phyloP scores from a whole-genome alignment of 2,329 filamentous ascomycete genomes.

The Cercospora berteroae region DNA sequence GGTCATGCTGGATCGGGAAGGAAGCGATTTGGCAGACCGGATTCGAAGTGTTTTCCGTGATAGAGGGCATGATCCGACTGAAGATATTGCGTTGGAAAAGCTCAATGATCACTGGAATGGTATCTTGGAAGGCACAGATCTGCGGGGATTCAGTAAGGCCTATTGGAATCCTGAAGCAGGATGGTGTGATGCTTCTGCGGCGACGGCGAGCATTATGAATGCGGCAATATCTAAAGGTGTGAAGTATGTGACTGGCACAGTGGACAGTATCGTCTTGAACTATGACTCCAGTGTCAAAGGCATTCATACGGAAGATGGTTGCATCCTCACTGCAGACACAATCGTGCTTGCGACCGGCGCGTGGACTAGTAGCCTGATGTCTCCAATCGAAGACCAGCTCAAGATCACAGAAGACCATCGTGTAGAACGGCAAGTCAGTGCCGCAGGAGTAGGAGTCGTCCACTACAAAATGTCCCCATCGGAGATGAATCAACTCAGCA shows the following conservation, averaged over 20 bases:
- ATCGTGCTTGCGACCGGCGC: constrained; percentile 58
- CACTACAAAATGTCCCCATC: constrained; percentile 54
- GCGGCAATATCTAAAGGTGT: constrained; percentile 49
- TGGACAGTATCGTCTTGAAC: constrained; percentile 44
- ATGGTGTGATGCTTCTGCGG: constrained; percentile 53
- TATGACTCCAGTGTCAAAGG: constrained; percentile 41
- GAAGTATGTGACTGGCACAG: constrained; percentile 46
- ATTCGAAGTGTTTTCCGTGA: constrained; percentile 56
- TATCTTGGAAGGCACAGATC: constrained; percentile 41
- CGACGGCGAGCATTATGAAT: constrained; percentile 47
- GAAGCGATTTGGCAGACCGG: constrained; percentile 48
- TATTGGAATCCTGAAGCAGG: constrained; percentile 54
- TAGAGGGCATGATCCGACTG: constrained; percentile 43
- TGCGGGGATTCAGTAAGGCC: constrained; percentile 41
- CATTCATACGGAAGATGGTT: constrained; percentile 50
- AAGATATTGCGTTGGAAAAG: constrained; percentile 46
- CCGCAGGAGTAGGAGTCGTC: constrained; percentile 60
- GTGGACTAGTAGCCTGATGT: constrained; percentile 55
- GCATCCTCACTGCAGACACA: constrained; percentile 51
- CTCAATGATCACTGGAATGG: constrained; percentile 44
- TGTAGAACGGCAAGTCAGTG: constrained; percentile 54
- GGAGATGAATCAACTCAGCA: constrained; percentile 50
- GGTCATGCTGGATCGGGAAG: constrained; percentile 54
- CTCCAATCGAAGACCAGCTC: constrained; percentile 48
- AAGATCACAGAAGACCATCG: constrained; percentile 47